Conservation (phyloP, 345 rosid species). For the Arabidopsis arenosa region DNA sequence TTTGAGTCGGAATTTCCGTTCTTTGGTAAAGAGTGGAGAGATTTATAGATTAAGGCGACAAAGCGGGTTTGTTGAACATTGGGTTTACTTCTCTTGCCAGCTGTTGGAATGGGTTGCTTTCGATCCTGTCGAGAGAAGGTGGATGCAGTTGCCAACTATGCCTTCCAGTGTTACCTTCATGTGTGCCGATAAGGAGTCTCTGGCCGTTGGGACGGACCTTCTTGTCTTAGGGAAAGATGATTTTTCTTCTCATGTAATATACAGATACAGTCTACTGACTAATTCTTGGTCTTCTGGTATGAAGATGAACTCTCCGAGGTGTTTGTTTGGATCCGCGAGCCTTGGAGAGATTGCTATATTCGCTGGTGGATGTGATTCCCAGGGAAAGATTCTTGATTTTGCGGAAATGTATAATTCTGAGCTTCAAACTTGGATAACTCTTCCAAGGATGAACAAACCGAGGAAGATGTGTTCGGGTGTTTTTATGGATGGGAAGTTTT, state of each 20-base stretch:
- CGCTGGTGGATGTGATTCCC: conserved; percentile 87
- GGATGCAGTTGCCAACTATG: conserved; percentile 91
- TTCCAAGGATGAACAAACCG: conserved; percentile 79
- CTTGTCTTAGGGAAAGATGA: conserved; percentile 87
- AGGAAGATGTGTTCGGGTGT: conserved; percentile 96
- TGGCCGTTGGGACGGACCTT: conserved; percentile 94
- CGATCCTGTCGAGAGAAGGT: conserved; percentile 69
- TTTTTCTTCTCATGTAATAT: conserved; percentile 68
- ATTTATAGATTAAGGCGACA: conserved; percentile 67
- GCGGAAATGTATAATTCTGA: conserved; percentile 93
- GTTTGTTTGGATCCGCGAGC: conserved; percentile 96
- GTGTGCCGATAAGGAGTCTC: conserved; percentile 82
- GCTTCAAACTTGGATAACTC: conserved; percentile 63
- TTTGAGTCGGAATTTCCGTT: conserved; percentile 65
- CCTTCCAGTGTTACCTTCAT: conserved; percentile 70
- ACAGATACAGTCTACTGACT: conserved; percentile 78
- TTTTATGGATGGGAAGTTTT: conserved; percentile 88
- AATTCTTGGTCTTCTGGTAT: conserved; percentile 84
- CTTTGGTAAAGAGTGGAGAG: conserved; percentile 73
- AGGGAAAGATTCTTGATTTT: conserved; percentile 62
- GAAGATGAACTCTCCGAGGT: conserved; percentile 82
- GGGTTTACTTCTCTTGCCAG: conserved; percentile 92
- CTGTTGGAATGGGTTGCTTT: conserved; percentile 91
- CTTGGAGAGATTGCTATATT: conserved; percentile 83
- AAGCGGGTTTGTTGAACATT: conserved; percentile 69